These are phyloP conservation scores for Trametes sp. DNA, from an alignment of 1,284 basidiomycete genomes.

Conservation along the genomic window DNA sequence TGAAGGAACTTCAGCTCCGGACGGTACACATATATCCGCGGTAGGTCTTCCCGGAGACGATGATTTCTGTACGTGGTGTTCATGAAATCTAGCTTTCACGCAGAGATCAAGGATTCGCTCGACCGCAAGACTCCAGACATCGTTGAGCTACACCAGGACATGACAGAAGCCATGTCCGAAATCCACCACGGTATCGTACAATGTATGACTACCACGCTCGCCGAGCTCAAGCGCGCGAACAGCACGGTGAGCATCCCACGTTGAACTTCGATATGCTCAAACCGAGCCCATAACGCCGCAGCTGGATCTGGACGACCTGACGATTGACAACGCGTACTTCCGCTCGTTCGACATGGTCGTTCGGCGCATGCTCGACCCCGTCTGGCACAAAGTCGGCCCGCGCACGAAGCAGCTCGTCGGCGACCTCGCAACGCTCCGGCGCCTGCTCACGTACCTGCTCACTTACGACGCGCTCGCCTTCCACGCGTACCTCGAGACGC, in stretches of 20 bases:
- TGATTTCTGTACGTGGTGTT: neutral
- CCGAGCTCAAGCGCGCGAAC: slow-evolving; percentile 91
- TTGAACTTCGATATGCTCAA: neutral
- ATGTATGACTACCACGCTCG: slow-evolving; percentile 92
- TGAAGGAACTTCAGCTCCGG: slow-evolving; percentile 91
- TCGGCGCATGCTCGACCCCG: slow-evolving; percentile 87
- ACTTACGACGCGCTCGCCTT: slow-evolving; percentile 94
- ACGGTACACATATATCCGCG: slow-evolving; percentile 93
- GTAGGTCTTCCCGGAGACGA: slow-evolving; percentile 48
- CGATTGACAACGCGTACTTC: slow-evolving; percentile 94
- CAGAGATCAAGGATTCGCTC: slow-evolving; percentile 82
- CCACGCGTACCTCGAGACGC: slow-evolving; percentile 90
- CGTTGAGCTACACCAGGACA: slow-evolving; percentile 88
- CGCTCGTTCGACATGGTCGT: slow-evolving; percentile 93
- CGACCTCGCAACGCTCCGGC: slow-evolving; percentile 87
- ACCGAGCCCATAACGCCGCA: slow-evolving; percentile 45
- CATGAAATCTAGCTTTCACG: slow-evolving; percentile 78
- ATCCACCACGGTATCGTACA: slow-evolving; percentile 95
- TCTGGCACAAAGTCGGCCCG: slow-evolving; percentile 96
- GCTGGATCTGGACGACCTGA: slow-evolving; percentile 95
- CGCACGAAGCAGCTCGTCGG: slow-evolving; percentile 92
- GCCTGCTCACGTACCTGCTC: slow-evolving; percentile 85
- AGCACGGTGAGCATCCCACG: slow-evolving; percentile 59
- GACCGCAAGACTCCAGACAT: slow-evolving; percentile 90
- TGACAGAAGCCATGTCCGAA: slow-evolving; percentile 88